Base-by-base conservation (phyloP, 2,329 filamentous ascomycete genomes). In the Stemphylium vesicarium region DNA sequence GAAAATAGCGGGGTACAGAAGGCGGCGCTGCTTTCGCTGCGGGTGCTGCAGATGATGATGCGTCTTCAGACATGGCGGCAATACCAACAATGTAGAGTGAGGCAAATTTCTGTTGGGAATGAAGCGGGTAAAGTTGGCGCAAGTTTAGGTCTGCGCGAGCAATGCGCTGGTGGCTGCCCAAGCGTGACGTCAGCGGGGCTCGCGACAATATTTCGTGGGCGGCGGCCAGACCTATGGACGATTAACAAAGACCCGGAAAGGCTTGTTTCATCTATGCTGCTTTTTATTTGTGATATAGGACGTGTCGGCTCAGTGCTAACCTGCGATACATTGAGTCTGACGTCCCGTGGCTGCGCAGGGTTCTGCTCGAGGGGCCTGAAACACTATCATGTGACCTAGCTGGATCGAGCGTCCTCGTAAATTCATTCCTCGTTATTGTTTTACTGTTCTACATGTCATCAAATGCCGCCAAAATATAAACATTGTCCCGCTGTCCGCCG, bases 1-100 rank as follows among this genome's bases (percentile, higher is more conserved):
- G 69, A 55, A 78, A 77, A 59, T 77, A 77, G 60, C 76, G 75
- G 54, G 76, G 75, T 59, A 74, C 73, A 26, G 69, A 67, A 29
- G 68, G 43, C 10, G 66, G 48, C 15, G 67, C 53, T 39, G 62
- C 45, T 50, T 66, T 59, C 42, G 64, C 63, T 45, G 56, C 50
- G 22, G 54, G 29, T 49, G 53, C 52, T 13, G 55, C 31, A 40
- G 61, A 51, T 18, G 60, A 48, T 45, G 61, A 54, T 29, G 57
- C 53, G 54, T 70, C 63, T 48, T 71, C 66, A 48, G 69, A 64
- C 72, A 74, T 74, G 38, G 35, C 56, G 50, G 32, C 42, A 16
- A 39, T 42, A 29, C 16, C 18, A 22, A 8, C 42, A 37, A 33
- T 29, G 22, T 29, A 36, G 33, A 18, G 36, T 45, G 47, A 46